Evolutionary conservation across 441 rosid species (phyloP).

Genomic region (Breynia disticha): DNA sequence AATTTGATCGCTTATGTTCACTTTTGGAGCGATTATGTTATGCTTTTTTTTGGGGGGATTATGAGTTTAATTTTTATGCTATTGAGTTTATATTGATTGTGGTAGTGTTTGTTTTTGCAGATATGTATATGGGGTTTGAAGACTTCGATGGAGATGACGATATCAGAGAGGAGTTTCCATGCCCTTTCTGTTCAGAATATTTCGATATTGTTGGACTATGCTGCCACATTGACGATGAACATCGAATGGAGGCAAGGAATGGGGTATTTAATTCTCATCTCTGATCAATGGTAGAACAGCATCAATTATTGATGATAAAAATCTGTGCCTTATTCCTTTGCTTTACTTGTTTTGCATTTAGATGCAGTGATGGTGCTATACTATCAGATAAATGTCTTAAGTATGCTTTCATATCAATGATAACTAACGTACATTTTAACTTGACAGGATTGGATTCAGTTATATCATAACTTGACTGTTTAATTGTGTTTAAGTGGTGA

Average conservation of each 20-base stretch:
- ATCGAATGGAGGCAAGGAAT: constrained; percentile 71
- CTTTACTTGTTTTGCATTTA: too few relatives aligned
- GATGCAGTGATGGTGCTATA: too few relatives aligned
- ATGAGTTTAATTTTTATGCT: neutral
- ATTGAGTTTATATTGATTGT: constrained; percentile 10
- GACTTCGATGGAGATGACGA: constrained; percentile 86
- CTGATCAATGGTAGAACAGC: constrained; percentile 1
- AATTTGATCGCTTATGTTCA: too few relatives aligned
- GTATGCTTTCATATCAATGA: too few relatives aligned
- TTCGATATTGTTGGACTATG: constrained; percentile 87
- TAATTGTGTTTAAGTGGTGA: too few relatives aligned
- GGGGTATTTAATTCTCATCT: constrained; percentile 43
- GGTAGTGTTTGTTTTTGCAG: constrained; percentile 40
- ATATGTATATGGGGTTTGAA: constrained; percentile 74
- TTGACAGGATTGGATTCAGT: too few relatives aligned
- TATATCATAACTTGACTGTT: too few relatives aligned
- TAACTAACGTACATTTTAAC: too few relatives aligned
- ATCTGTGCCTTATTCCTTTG: too few relatives aligned
- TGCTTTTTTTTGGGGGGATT: neutral
- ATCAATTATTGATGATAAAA: too few relatives aligned
- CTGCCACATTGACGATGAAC: constrained; percentile 93
- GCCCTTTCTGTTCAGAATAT: constrained; percentile 89
- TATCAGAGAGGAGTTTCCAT: constrained; percentile 82
- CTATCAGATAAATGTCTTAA: too few relatives aligned
- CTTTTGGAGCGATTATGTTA: neutral